Conservation (phyloP, 2,329 filamentous ascomycete species). For the Ustulina deusta region DNA sequence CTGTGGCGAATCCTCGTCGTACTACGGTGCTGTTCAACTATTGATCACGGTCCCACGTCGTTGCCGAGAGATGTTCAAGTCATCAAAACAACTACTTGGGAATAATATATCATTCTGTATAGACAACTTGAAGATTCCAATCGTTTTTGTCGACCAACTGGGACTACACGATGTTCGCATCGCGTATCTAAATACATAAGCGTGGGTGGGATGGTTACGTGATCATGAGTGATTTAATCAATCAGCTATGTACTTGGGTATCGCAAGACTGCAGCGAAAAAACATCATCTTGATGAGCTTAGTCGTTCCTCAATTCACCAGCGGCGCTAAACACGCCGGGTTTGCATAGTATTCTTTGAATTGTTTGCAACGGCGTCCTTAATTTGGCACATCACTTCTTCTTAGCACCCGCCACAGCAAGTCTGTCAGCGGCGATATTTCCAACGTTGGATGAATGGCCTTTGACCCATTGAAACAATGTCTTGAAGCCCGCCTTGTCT, state of each 20-base stretch:
- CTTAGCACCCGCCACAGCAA: conserved; percentile 76
- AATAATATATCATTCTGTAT: neutral
- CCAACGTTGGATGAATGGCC: conserved; percentile 80
- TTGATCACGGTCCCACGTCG: neutral
- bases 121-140: no score
- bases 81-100: neutral
- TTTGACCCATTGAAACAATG: conserved; percentile 88
- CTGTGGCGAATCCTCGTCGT: no score
- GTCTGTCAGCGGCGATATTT: conserved; percentile 82
- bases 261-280: conserved; percentile 21
- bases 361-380: neutral
- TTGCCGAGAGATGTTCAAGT: neutral
- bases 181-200: conserved; percentile 2
- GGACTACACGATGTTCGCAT: neutral
- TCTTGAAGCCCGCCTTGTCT: conserved; percentile 68
- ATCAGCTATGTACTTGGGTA: conserved; percentile 27
- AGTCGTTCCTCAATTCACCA: conserved; percentile 1
- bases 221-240: conserved; percentile 2
- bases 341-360: neutral
- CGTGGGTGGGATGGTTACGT: neutral
- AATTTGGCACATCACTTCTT: conserved; percentile 20
- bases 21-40: no score
- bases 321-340: neutral
- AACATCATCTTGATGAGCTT: neutral
- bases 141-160: no score